These are phyloP conservation scores for Boletus patriciae DNA, from an alignment of 768 basidiomycete species.

Conservation along the genomic window DNA sequence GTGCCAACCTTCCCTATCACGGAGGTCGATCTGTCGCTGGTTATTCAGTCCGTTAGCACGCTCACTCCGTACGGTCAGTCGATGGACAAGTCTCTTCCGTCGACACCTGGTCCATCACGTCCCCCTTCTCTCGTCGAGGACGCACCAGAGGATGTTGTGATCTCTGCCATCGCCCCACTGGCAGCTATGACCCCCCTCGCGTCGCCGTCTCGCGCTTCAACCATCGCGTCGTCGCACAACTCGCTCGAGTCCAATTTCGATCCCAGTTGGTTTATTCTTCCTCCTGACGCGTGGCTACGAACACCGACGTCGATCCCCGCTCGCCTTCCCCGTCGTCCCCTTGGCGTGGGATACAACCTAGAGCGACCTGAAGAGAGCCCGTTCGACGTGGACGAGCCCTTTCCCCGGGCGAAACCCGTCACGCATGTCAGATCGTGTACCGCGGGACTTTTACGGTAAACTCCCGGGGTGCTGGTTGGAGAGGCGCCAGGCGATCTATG, in stretches of 20 bases:
- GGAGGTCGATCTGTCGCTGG: constrained; percentile 24
- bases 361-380: neutral
- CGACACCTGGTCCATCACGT: neutral
- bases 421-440: neutral
- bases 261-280: constrained; percentile 10
- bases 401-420: neutral
- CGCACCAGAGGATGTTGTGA: constrained; percentile 7
- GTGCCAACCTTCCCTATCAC: constrained; percentile 20
- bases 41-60: constrained; percentile 11
- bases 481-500: constrained; percentile 37
- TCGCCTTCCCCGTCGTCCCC: constrained; percentile 8
- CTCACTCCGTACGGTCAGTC: constrained; percentile 5
- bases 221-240: constrained; percentile 34
- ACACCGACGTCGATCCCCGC: constrained; percentile 20
- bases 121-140: constrained; percentile 9
- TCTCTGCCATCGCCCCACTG: constrained; percentile 13
- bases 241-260: constrained; percentile 32
- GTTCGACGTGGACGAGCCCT: neutral
- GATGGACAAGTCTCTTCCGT: constrained; percentile 6
- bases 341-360: constrained; percentile 1
- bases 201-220: constrained; percentile 23
- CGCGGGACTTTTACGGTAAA: neutral
- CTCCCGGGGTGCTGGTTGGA: neutral
- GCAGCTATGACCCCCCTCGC: constrained; percentile 19
- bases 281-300: constrained; percentile 21